These are phyloP conservation scores for Guyanaporus albipodus DNA, from an alignment of 768 basidiomycete species.

Conservation along the genomic window DNA sequence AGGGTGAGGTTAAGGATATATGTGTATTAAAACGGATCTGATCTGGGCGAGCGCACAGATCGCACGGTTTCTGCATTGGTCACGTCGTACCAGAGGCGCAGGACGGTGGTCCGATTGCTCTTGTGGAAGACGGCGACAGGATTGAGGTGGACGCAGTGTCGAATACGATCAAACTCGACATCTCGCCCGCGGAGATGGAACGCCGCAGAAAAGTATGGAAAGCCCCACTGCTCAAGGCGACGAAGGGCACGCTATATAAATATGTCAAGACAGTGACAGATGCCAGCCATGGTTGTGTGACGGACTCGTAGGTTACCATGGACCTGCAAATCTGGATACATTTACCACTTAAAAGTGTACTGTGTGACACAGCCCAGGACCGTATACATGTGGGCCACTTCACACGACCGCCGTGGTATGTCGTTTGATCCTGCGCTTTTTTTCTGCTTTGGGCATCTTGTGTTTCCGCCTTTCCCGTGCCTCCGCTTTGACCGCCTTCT, in stretches of 20 bases:
- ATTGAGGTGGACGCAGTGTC: slow-evolving; percentile 86
- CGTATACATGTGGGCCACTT: slow-evolving; percentile 9
- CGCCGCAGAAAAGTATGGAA: slow-evolving; percentile 69
- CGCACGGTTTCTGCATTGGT: slow-evolving; percentile 95
- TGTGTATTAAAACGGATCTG: slow-evolving; percentile 9
- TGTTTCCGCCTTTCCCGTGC: slow-evolving; percentile 82
- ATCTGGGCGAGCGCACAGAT: slow-evolving; percentile 44
- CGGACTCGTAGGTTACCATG: slow-evolving; percentile 57
- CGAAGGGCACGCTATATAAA: slow-evolving; percentile 82
- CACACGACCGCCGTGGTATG: slow-evolving; percentile 12
- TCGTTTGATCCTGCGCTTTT: slow-evolving; percentile 76
- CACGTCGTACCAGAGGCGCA: slow-evolving; percentile 97
- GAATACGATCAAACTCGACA: slow-evolving; percentile 76
- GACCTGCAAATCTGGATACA: slow-evolving; percentile 2
- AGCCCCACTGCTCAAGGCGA: slow-evolving; percentile 81
- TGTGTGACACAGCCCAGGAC: too few species aligned
- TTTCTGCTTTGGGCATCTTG: slow-evolving; percentile 96
- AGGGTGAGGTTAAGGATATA: slow-evolving; percentile 57
- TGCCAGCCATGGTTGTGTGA: slow-evolving; percentile 90
- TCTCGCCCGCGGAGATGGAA: slow-evolving; percentile 77
- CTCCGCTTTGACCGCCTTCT: slow-evolving; percentile 84
- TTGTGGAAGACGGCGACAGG: slow-evolving; percentile 82
- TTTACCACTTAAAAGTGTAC: slow-evolving; percentile 10
- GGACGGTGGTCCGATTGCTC: slow-evolving; percentile 88
- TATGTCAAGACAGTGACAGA: slow-evolving; percentile 86